phyloP scores from a whole-genome alignment of 2,329 filamentous ascomycete species.

The Triangularia setosa region DNA sequence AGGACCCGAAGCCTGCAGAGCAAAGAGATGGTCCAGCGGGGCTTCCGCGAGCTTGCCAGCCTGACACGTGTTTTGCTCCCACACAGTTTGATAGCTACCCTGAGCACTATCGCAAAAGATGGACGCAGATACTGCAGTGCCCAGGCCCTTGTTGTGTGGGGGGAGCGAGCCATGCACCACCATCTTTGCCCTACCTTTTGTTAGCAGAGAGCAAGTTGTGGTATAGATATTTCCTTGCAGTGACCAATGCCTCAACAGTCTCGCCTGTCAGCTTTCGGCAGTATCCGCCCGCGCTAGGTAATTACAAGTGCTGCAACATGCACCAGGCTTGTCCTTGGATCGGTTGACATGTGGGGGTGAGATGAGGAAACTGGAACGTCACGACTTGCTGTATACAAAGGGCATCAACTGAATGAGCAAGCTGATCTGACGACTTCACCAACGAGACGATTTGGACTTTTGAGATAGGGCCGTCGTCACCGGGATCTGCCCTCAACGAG shows the following conservation, averaged over 20 bases:
- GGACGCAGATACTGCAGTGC: neutral
- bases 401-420: neutral
- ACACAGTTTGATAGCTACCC: neutral
- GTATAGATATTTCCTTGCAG: neutral
- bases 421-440: neutral
- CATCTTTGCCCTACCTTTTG: too few relatives aligned
- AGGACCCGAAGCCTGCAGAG: conserved; percentile 1
- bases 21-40: conserved; percentile 4
- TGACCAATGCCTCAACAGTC: neutral
- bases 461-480: neutral
- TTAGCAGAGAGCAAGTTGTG: too few relatives aligned
- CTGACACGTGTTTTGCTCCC: conserved; percentile 25
- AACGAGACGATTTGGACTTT: neutral
- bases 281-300: conserved; percentile 3
- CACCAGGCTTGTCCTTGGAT: neutral
- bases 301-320: neutral
- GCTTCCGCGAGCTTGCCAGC: conserved; percentile 16
- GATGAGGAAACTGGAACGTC: neutral
- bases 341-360: conserved; percentile 5
- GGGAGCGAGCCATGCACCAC: neutral
- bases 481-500: neutral
- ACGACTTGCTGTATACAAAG: neutral
- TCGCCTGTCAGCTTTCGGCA: conserved; percentile 6
- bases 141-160: neutral
- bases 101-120: neutral